These are phyloP conservation scores for Veloboletus limbatus DNA, from an alignment of 1,284 basidiomycete genomes.

Conservation along the genomic window DNA sequence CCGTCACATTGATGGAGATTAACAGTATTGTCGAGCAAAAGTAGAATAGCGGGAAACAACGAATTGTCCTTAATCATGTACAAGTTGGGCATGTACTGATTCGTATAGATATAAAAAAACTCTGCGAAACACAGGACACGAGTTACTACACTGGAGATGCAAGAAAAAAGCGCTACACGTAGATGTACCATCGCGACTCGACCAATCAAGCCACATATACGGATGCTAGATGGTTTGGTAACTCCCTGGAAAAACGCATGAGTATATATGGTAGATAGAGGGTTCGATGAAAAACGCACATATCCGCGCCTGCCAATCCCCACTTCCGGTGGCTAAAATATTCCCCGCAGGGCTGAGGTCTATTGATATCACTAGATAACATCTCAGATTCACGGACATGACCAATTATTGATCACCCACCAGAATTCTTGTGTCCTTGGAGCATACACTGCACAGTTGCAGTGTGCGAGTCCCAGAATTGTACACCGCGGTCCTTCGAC, in stretches of 20 bases:
- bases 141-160: slow-evolving; percentile 27
- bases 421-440: slow-evolving; percentile 88
- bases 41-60: slow-evolving; percentile 6
- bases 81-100: slow-evolving; percentile 12
- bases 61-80: slow-evolving; percentile 4
- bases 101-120: slow-evolving; percentile 26
- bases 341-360: slow-evolving; percentile 75
- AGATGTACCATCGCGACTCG: slow-evolving; percentile 17
- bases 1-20: background rate
- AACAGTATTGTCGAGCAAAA: slow-evolving; percentile 2
- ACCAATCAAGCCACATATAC: slow-evolving; percentile 3
- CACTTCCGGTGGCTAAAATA: slow-evolving; percentile 81
- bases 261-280: background rate
- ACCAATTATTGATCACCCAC: slow-evolving; percentile 30
- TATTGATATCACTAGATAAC: slow-evolving; percentile 72
- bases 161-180: slow-evolving; percentile 30
- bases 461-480: slow-evolving; percentile 82
- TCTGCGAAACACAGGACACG: slow-evolving; percentile 9
- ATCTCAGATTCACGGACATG: slow-evolving; percentile 14
- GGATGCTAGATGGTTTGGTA: slow-evolving; percentile 29
- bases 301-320: slow-evolving; percentile 81
- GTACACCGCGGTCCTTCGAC: slow-evolving; percentile 86
- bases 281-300: slow-evolving; percentile 45
- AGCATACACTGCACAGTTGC: slow-evolving; percentile 80
- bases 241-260: slow-evolving; percentile 22